These are phyloP conservation scores for Thelonectria blattea DNA, from an alignment of 2,329 filamentous ascomycete genomes.

Conservation along the genomic window DNA sequence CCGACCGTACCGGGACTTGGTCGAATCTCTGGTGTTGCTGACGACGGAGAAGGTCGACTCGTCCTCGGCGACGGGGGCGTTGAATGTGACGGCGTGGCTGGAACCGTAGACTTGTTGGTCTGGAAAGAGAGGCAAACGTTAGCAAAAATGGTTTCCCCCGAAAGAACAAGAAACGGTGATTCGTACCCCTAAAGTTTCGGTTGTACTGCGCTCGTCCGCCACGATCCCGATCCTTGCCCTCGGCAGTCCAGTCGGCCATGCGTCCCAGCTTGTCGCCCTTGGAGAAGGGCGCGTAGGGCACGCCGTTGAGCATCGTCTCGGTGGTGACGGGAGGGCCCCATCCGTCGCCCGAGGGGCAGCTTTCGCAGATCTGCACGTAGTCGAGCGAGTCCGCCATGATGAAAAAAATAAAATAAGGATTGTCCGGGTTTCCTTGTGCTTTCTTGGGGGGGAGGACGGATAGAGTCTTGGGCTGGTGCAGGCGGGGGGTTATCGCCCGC, in stretches of 20 bases:
- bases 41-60: slow-evolving; percentile 98
- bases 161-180: background rate
- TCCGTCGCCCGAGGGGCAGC: slow-evolving; percentile 75
- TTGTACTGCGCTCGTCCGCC: slow-evolving; percentile 89
- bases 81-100: slow-evolving; percentile 84
- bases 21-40: slow-evolving; percentile 87
- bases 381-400: slow-evolving; percentile 62
- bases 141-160: slow-evolving; percentile 21
- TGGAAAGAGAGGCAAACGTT: slow-evolving; percentile 44
- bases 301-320: slow-evolving; percentile 90
- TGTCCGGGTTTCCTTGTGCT: slow-evolving; percentile 19
- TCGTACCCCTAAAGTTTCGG: slow-evolving; percentile 86
- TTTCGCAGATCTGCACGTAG: slow-evolving; percentile 69
- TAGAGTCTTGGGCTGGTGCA: background rate
- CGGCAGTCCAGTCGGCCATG: slow-evolving; percentile 97
- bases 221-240: slow-evolving; percentile 83
- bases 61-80: slow-evolving; percentile 90
- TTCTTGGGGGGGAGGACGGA: slow-evolving; percentile 21
- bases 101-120: slow-evolving; percentile 98
- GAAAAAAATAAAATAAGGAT: too few species aligned
- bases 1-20: slow-evolving; percentile 86
- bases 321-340: slow-evolving; percentile 87
- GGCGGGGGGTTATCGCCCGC: slow-evolving; percentile 31
- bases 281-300: slow-evolving; percentile 96
- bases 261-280: slow-evolving; percentile 98